Conservation (phyloP, 805 yeast species). For the Lachancea lanzarotensis region DNA sequence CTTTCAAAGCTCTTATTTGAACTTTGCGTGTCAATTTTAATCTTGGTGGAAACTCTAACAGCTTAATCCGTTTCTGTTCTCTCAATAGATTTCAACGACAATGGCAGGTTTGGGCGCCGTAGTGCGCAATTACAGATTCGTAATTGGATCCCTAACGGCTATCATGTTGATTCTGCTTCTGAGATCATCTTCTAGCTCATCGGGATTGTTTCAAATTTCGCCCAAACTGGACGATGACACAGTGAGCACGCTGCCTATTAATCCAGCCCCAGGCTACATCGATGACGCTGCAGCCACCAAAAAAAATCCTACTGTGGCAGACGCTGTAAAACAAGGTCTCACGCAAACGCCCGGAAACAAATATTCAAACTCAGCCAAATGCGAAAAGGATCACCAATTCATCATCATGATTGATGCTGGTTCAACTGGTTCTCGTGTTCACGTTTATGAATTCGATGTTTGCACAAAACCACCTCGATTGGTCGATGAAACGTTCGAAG, state of each 20-base stretch:
- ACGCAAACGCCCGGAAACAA: slow-evolving; percentile 22
- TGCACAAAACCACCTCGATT: slow-evolving; percentile 80
- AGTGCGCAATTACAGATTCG: slow-evolving; percentile 45
- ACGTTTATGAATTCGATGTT: slow-evolving; percentile 84
- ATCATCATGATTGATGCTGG: slow-evolving; percentile 98
- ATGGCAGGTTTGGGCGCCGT: slow-evolving; percentile 26
- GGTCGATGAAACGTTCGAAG: slow-evolving; percentile 72
- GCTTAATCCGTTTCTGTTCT: too few species aligned
- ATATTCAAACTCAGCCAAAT: slow-evolving; percentile 16
- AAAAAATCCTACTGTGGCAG: slow-evolving; percentile 21
- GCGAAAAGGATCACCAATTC: slow-evolving; percentile 49
- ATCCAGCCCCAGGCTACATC: slow-evolving; percentile 22
- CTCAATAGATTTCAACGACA: too few species aligned
- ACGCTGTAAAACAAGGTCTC: slow-evolving; percentile 22
- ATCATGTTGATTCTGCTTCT: slow-evolving; percentile 46
- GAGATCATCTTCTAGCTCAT: slow-evolving; percentile 28
- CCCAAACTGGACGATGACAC: slow-evolving; percentile 4
- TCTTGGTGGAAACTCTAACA: too few species aligned
- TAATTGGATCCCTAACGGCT: slow-evolving; percentile 45
- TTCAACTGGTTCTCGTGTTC: slow-evolving; percentile 94
- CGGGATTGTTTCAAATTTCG: slow-evolving; percentile 13
- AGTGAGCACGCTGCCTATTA: slow-evolving; percentile 16
- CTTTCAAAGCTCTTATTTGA: too few species aligned
- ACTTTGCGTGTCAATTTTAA: too few species aligned
- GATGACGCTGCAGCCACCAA: slow-evolving; percentile 17